Percentiles rank a stretch among this genome's conserved stretches.
Conservation (phyloP, 305 asterid genomes). For the Fraxinus nigra region DNA sequence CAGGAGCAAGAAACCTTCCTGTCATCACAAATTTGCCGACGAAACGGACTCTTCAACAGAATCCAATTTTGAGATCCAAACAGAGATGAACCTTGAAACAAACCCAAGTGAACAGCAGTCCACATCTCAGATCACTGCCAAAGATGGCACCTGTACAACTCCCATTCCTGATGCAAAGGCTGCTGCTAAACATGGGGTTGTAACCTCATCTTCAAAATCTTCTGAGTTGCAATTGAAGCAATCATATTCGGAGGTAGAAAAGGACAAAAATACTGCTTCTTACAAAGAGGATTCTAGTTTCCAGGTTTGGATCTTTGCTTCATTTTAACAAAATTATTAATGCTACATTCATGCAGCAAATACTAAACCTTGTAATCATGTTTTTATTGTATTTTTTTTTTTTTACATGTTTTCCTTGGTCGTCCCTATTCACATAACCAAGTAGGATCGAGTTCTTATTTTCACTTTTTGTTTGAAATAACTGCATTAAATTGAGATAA, state of each 20-base stretch:
- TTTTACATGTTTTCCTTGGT: neutral
- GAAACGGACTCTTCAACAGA: slow-evolving; percentile 40
- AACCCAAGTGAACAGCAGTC: slow-evolving; percentile 34
- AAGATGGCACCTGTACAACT: slow-evolving; percentile 21
- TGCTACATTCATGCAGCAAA: slow-evolving; percentile 1
- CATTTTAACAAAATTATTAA: slow-evolving; percentile 7
- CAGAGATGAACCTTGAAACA: slow-evolving; percentile 37
- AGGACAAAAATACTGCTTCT: slow-evolving; percentile 27
- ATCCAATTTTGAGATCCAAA: slow-evolving; percentile 43
- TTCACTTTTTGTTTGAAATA: neutral
- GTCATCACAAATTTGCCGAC: slow-evolving; percentile 23
- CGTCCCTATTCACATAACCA: neutral
- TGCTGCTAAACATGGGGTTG: neutral
- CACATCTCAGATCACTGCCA: slow-evolving; percentile 28
- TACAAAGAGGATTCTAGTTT: slow-evolving; percentile 31
- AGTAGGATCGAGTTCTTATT: slow-evolving; percentile 1
- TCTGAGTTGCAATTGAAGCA: slow-evolving; percentile 34
- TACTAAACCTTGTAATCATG: slow-evolving; percentile 3
- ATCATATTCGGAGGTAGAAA: slow-evolving; percentile 27
- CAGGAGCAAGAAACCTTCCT: slow-evolving; percentile 39
- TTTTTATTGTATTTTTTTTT: slow-evolving; percentile 7
- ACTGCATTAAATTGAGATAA: neutral
- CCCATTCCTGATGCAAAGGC: slow-evolving; percentile 8
- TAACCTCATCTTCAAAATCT: slow-evolving; percentile 31
- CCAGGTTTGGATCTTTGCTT: slow-evolving; percentile 55